Conservation (phyloP, 2,329 filamentous ascomycete genomes). For the Microdochium bolleyi region DNA sequence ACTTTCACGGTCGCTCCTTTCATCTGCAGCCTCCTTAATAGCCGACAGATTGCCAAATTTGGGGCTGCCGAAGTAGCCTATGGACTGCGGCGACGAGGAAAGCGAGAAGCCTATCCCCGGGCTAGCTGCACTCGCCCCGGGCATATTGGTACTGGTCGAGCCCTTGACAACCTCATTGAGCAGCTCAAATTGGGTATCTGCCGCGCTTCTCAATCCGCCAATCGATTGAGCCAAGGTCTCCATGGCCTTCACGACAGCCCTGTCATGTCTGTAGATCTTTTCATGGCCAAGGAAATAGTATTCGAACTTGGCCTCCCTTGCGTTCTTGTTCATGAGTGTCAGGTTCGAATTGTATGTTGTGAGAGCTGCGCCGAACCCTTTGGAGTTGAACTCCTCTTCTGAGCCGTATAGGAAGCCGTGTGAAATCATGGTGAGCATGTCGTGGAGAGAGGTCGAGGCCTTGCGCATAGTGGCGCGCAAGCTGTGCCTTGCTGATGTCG, state of each 20-base stretch:
- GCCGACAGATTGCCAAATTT: conserved; percentile 42
- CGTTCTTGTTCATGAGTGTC: conserved; percentile 62
- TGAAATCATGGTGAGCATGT: conserved; percentile 76
- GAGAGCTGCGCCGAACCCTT: conserved; percentile 55
- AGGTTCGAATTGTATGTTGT: conserved; percentile 60
- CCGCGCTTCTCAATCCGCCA: conserved; percentile 82
- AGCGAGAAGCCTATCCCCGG: conserved; percentile 1
- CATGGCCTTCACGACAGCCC: conserved; percentile 73
- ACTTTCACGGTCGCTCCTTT: conserved; percentile 41
- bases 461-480: conserved; percentile 67
- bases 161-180: conserved; percentile 47
- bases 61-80: conserved; percentile 17
- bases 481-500: conserved; percentile 65
- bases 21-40: conserved; percentile 56
- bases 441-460: conserved; percentile 66
- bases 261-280: conserved; percentile 69
- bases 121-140: neutral
- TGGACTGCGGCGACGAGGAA: conserved; percentile 10
- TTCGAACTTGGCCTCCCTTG: conserved; percentile 83
- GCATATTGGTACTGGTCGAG: neutral
- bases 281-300: conserved; percentile 78
- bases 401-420: conserved; percentile 76
- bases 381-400: conserved; percentile 66
- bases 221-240: conserved; percentile 82
- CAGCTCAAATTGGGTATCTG: conserved; percentile 80